Percentiles rank a stretch among this genome's conserved stretches.
phyloP scores from a whole-genome alignment of 1,284 basidiomycete genomes.

The Schizopora paradoxa region DNA sequence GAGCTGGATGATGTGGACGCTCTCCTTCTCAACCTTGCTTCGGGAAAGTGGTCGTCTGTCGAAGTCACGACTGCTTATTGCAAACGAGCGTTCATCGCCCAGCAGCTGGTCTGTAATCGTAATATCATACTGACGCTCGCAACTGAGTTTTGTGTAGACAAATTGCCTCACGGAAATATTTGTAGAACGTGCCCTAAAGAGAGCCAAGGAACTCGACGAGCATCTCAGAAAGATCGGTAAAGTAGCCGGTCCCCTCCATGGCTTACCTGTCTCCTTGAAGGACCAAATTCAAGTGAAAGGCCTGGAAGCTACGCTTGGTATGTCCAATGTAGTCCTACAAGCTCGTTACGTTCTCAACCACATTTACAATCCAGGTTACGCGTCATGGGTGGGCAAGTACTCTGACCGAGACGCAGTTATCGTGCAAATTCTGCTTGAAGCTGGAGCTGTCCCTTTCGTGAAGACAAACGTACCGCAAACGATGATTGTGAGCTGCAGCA shows the following conservation, averaged over 20 bases:
- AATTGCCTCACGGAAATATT: slow-evolving; percentile 71
- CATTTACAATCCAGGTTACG: too few relatives aligned
- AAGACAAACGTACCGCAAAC: slow-evolving; percentile 71
- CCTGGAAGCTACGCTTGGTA: slow-evolving; percentile 45
- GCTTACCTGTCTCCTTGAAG: slow-evolving; percentile 59
- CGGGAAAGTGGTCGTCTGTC: slow-evolving; percentile 50
- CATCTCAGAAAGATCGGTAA: slow-evolving; percentile 43
- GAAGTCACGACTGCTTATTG: slow-evolving; percentile 71
- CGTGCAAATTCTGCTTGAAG: slow-evolving; percentile 53
- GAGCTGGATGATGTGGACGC: slow-evolving; percentile 41
- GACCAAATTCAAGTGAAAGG: slow-evolving; percentile 52
- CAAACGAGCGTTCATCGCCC: slow-evolving; percentile 75
- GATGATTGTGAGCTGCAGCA: slow-evolving; percentile 49
- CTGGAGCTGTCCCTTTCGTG: slow-evolving; percentile 65
- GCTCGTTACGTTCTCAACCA: not conserved
- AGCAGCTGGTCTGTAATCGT: slow-evolving; percentile 60
- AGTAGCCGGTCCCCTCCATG: slow-evolving; percentile 53
- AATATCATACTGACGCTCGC: slow-evolving; percentile 4
- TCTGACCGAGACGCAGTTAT: slow-evolving; percentile 50
- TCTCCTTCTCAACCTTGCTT: slow-evolving; percentile 44
- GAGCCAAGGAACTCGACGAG: slow-evolving; percentile 53
- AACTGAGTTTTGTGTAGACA: slow-evolving; percentile 34
- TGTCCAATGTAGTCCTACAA: slow-evolving; percentile 1
- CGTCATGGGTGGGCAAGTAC: slow-evolving; percentile 55
- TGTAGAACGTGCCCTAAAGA: slow-evolving; percentile 49